Base-by-base conservation (phyloP, 2,329 filamentous ascomycete genomes). In the Xylaria sp. region DNA sequence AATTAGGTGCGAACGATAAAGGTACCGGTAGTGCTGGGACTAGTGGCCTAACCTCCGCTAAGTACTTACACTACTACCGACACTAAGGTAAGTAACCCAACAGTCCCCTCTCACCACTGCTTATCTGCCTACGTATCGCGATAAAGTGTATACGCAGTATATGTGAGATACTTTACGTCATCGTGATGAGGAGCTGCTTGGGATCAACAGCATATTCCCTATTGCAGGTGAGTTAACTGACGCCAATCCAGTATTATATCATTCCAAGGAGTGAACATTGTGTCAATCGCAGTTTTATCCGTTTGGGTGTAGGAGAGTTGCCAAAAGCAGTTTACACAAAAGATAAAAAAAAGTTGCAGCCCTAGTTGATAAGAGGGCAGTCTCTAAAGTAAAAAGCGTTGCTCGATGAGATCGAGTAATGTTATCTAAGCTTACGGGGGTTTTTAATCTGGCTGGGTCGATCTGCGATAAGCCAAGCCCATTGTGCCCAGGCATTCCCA, bases 361-460 rank as follows among this genome's bases (percentile, higher is more conserved):
- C 9, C 15, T 11, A 29, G 3, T n/a, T 45, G 63, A 65, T 66
- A 66, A 61, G 58, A 36, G 10, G 42, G 17, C 17, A 10, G 2
- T 7, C 11, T n/a, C 47, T 22, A 9, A 6, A 15, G 17, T 11
- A 29, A n/a, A 72, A 73, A 73, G 69, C 63, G 72, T 75, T 75
- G 73, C 72, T 76, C 72, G 74, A 76, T 76, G 73, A 68, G 69
- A 76, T 76, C 72, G 71, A 63, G 66, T 76, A 76, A 76, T 73
- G 51, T 49, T 56, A 65, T 63, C 44, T 33, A 3, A 3, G 56
- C 29, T 29, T 47, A 44, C 27, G 55, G 55, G 54, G 51, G 31
- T 10, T 15, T 47, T 54, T 67, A 64, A n/a, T 66, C 58, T 39
- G 64, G 60, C 50, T 70, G 67, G 64, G 63, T 60, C 64, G 27